These are phyloP conservation scores for Pyrus communis DNA, from an alignment of 306 rosid genomes.

Conservation along the genomic window DNA sequence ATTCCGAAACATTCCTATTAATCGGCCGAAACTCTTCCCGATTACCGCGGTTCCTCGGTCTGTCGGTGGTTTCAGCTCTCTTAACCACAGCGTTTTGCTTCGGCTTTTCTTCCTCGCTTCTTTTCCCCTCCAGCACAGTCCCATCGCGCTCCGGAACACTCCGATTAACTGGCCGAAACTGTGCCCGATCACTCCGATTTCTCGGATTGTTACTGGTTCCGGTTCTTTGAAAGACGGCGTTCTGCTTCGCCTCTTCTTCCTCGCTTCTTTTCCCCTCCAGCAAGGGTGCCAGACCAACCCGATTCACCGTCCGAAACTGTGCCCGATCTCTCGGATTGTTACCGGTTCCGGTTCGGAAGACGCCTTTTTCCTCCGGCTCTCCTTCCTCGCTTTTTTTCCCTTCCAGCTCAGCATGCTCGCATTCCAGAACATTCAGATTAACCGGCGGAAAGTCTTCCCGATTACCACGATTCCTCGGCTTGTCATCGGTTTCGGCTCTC, in stretches of 20 bases:
- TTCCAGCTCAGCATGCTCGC: constrained; percentile 4
- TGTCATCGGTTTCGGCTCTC: background rate
- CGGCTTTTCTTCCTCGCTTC: background rate
- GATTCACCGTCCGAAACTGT: background rate
- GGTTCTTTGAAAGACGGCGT: too few species aligned
- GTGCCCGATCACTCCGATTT: background rate
- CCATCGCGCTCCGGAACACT: background rate
- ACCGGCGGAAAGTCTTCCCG: background rate
- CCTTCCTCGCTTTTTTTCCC: background rate
- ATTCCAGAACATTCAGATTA: background rate
- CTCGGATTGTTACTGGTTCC: background rate
- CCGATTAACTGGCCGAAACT: background rate
- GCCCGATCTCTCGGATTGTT: background rate
- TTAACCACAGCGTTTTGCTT: background rate
- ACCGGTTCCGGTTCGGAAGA: background rate
- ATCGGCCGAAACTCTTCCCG: background rate
- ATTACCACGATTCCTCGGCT: background rate
- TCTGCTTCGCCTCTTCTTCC: too few species aligned
- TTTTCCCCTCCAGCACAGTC: background rate
- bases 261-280: background rate
- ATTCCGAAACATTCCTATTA: background rate
- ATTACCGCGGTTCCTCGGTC: background rate
- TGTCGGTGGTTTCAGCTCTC: background rate
- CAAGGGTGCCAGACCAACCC: constrained; percentile 8
- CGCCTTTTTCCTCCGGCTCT: background rate